Conservation (phyloP, 306 rosid genomes). For the Oemleria cerasiformis region DNA sequence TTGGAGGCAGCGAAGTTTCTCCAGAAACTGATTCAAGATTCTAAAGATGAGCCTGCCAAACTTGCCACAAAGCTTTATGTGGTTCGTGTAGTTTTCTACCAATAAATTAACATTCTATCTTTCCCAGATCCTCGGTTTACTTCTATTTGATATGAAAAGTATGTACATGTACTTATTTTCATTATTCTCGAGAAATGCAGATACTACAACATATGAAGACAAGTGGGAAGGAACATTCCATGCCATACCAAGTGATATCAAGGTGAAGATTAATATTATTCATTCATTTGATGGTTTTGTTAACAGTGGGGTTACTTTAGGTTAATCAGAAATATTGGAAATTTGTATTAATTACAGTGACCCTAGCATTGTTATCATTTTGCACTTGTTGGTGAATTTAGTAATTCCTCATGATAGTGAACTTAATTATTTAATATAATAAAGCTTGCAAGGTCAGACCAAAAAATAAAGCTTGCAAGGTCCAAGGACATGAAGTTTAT, state of each 20-base stretch:
- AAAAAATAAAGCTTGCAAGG: background rate
- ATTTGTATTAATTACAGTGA: background rate
- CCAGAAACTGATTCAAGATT: conserved; percentile 96
- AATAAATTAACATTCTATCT: background rate
- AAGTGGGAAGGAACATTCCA: conserved; percentile 95
- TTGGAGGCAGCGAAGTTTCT: conserved; percentile 99
- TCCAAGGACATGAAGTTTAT: background rate
- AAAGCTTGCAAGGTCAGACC: background rate
- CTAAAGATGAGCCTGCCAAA: conserved; percentile 95
- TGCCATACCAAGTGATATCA: conserved; percentile 99
- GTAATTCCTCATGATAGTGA: background rate
- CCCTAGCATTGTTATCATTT: conserved; percentile 11
- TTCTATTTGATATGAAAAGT: conserved; percentile 11
- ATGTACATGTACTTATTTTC: conserved; percentile 11
- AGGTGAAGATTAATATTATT: conserved; percentile 42
- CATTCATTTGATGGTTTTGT: conserved; percentile 3
- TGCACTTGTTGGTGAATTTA: conserved; percentile 1
- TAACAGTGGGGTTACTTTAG: background rate
- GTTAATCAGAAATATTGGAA: background rate
- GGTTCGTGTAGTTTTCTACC: conserved; percentile 54
- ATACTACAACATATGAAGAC: conserved; percentile 98
- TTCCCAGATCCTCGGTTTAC: background rate
- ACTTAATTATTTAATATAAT: background rate
- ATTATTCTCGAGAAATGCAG: conserved; percentile 44
- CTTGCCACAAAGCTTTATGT: conserved; percentile 92